Percentiles rank a stretch among this genome's conserved stretches.
Conservation (phyloP, 371 early-diverging fungal genomes). For the Apophysomyces ossiformis region DNA sequence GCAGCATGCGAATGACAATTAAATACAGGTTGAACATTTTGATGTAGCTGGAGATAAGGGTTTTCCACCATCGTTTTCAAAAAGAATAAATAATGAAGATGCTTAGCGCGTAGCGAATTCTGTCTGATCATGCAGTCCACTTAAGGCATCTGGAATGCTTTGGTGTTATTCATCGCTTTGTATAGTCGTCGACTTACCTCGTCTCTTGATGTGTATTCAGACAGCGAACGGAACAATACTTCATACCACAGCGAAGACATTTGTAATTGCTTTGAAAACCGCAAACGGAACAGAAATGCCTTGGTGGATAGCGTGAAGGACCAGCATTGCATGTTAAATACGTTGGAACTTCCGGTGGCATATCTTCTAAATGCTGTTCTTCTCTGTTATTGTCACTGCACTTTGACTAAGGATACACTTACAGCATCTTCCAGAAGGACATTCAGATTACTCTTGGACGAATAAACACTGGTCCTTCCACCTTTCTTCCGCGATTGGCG, state of each 20-base stretch:
- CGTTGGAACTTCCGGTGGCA: conserved; percentile 41
- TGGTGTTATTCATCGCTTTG: not conserved
- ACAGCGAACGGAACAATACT: conserved; percentile 65
- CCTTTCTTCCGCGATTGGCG: conserved; percentile 35
- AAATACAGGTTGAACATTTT: too few species aligned
- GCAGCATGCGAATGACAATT: too few species aligned
- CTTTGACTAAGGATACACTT: conserved; percentile 13
- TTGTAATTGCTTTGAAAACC: conserved; percentile 64
- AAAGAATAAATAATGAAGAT: not conserved
- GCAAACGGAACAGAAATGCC: conserved; percentile 73
- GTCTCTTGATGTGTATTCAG: conserved; percentile 65
- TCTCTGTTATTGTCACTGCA: not conserved
- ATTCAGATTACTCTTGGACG: conserved; percentile 57
- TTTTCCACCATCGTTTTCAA: too few species aligned
- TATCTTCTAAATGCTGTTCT: conserved; percentile 24
- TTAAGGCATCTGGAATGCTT: conserved; percentile 25
- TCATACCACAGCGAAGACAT: conserved; percentile 69
- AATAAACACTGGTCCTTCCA: conserved; percentile 39
- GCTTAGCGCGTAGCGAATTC: not conserved
- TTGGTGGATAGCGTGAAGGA: conserved; percentile 62
- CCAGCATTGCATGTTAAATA: conserved; percentile 60
- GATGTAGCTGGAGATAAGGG: too few species aligned
- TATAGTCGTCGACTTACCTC: conserved; percentile 38
- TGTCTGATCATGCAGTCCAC: conserved; percentile 24
- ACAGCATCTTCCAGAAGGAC: conserved; percentile 61